phyloP scores from a whole-genome alignment of 352 stramenopile species.

The Globisporangium cylindrosporum region DNA sequence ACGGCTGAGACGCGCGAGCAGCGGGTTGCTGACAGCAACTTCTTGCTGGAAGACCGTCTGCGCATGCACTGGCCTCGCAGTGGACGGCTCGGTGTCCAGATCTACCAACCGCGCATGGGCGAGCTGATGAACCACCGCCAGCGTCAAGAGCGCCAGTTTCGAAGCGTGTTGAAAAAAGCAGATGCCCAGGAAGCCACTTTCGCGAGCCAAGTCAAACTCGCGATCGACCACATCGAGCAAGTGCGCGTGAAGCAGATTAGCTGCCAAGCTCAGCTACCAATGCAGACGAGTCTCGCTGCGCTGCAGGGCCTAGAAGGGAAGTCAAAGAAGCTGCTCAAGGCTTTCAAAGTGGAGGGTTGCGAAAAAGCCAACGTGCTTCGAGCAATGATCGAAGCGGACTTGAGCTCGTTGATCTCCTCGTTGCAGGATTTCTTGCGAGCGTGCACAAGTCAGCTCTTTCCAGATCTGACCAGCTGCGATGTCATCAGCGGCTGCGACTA shows the following conservation, averaged over 20 bases:
- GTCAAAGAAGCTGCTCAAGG: conserved; percentile 61
- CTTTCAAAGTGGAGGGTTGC: conserved; percentile 35
- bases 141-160: conserved; percentile 64
- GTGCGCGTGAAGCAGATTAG: conserved; percentile 43
- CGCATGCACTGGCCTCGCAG: conserved; percentile 88
- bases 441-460: conserved; percentile 55
- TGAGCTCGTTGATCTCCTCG: conserved; percentile 27
- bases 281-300: conserved; percentile 70
- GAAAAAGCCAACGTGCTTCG: conserved; percentile 27
- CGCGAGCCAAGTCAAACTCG: conserved; percentile 23
- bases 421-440: conserved; percentile 53
- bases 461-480: conserved; percentile 54
- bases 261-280: conserved; percentile 61
- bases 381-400: conserved; percentile 29
- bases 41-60: conserved; percentile 80
- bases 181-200: conserved; percentile 54
- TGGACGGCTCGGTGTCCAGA: conserved; percentile 80
- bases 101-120: conserved; percentile 78
- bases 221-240: conserved; percentile 31
- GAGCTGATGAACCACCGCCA: conserved; percentile 82
- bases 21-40: conserved; percentile 31
- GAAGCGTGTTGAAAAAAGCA: conserved; percentile 50
- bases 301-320: conserved; percentile 85
- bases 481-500: conserved; percentile 84
- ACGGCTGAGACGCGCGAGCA: conserved; percentile 31